phyloP scores from a whole-genome alignment of 163 green algal species.

The Prototheca cutis region DNA sequence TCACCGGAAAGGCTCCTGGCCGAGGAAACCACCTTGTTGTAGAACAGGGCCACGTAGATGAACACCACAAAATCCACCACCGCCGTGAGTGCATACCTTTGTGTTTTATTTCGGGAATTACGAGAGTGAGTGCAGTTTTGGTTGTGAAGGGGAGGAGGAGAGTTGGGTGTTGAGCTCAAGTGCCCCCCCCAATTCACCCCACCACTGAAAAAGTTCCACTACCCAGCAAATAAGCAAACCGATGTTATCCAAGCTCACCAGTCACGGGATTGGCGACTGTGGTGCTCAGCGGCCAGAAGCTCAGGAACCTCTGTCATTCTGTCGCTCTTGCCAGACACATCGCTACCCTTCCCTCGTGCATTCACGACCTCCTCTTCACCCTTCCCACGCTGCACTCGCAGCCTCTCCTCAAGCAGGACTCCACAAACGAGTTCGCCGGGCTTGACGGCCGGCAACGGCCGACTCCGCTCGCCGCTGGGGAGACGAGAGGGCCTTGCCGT shows the following conservation, averaged over 20 bases:
- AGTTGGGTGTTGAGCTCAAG: too few species aligned
- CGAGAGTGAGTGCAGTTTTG: too few species aligned
- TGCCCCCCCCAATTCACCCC: too few species aligned
- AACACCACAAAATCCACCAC: slow-evolving; percentile 52
- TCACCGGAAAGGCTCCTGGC: slow-evolving; percentile 12
- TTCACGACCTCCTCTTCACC: too few species aligned
- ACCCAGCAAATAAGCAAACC: too few species aligned
- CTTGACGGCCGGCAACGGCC: slow-evolving; percentile 22
- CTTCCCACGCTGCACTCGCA: too few species aligned
- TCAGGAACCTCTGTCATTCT: not conserved
- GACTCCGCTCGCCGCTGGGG: slow-evolving; percentile 13
- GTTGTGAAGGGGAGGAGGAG: too few species aligned
- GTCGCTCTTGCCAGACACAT: not conserved
- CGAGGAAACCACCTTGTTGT: slow-evolving; percentile 34
- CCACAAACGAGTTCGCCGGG: slow-evolving; percentile 2
- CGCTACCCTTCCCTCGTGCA: not conserved
- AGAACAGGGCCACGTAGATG: slow-evolving; percentile 52
- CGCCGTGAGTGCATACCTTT: slow-evolving; percentile 49
- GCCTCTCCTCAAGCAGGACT: slow-evolving; percentile 8
- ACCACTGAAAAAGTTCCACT: too few species aligned
- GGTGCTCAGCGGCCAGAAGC: slow-evolving; percentile 34
- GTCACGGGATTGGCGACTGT: slow-evolving; percentile 42
- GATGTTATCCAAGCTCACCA: too few species aligned
- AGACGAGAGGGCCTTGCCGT: slow-evolving; percentile 9
- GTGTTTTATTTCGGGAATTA: too few species aligned